phyloP scores from a whole-genome alignment of 2,329 filamentous ascomycete genomes.

The Sporothrix luriei region DNA sequence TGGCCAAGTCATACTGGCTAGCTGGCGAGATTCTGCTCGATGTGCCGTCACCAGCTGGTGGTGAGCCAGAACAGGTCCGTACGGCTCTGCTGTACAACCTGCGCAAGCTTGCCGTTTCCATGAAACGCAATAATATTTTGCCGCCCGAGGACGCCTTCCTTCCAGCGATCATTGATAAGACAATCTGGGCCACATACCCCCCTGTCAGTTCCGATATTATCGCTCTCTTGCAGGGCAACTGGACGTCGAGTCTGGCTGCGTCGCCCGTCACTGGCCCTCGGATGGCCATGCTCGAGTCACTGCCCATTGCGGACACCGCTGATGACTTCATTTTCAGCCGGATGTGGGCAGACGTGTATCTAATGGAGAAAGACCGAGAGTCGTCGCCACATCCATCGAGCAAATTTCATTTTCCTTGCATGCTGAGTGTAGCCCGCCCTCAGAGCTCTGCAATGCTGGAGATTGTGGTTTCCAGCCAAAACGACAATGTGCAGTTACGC shows the following conservation, averaged over 20 bases:
- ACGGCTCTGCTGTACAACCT: slow-evolving; percentile 65
- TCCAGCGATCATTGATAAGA: slow-evolving; percentile 77
- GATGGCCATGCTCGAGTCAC: slow-evolving; percentile 64
- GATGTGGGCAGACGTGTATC: slow-evolving; percentile 71
- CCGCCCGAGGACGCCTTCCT: slow-evolving; percentile 68
- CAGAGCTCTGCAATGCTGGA: slow-evolving; percentile 69
- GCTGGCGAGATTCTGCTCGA: slow-evolving; percentile 58
- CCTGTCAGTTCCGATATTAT: slow-evolving; percentile 70
- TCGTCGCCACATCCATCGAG: slow-evolving; percentile 49
- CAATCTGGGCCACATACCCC: slow-evolving; percentile 80
- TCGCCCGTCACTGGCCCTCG: slow-evolving; percentile 51
- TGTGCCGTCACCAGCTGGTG: slow-evolving; percentile 45
- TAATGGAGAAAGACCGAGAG: slow-evolving; percentile 73
- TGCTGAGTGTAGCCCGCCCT: slow-evolving; percentile 73
- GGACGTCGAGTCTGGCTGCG: slow-evolving; percentile 53
- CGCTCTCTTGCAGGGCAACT: slow-evolving; percentile 67
- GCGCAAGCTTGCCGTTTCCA: slow-evolving; percentile 74
- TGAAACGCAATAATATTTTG: slow-evolving; percentile 80
- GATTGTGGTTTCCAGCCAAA: slow-evolving; percentile 77
- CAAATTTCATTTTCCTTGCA: slow-evolving; percentile 69
- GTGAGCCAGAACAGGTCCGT: slow-evolving; percentile 57
- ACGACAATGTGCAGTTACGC: slow-evolving; percentile 71
- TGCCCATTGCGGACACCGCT: slow-evolving; percentile 75
- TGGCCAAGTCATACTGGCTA: slow-evolving; percentile 89
- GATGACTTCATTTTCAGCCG: slow-evolving; percentile 78